Evolutionary conservation across 1,284 basidiomycete species (phyloP).

Genomic region (Ustilago tritici): DNA sequence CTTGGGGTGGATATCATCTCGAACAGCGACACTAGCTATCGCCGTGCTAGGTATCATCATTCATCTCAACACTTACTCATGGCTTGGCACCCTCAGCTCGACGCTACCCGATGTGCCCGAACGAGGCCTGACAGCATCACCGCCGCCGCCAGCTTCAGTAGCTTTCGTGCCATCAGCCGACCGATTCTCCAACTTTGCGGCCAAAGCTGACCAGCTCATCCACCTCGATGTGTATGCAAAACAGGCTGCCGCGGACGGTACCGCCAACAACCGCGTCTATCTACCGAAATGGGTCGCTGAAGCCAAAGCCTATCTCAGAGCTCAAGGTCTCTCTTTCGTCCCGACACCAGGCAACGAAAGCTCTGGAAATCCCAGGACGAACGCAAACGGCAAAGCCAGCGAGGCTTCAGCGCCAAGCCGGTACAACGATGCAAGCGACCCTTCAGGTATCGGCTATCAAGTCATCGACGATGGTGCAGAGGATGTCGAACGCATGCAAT

Average conservation of each 20-base stretch:
- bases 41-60: conserved; percentile 54
- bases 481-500: conserved; percentile 51
- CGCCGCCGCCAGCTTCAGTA: conserved; percentile 14
- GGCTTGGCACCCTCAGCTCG: conserved; percentile 41
- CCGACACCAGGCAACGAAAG: conserved; percentile 13
- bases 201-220: conserved; percentile 21
- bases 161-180: conserved; percentile 14
- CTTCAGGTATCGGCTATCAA: conserved; percentile 1
- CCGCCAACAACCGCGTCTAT: conserved; percentile 21
- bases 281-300: conserved; percentile 44
- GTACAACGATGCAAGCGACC: conserved; percentile 9
- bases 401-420: conserved; percentile 5
- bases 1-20: conserved; percentile 42
- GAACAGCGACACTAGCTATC: conserved; percentile 53
- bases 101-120: conserved; percentile 50
- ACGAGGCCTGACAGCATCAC: conserved; percentile 9
- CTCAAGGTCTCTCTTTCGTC: conserved; percentile 29
- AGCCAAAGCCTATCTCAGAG: conserved; percentile 49
- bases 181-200: conserved; percentile 30
- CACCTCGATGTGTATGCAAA: conserved; percentile 18
- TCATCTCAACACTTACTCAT: conserved; percentile 52
- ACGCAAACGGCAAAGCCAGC: conserved; percentile 2
- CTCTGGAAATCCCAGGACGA: not conserved
- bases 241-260: conserved; percentile 7
- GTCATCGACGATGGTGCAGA: conserved; percentile 40